These are phyloP conservation scores for Rusavskia elegans DNA, from an alignment of 495 filamentous ascomycete genomes.

Conservation along the genomic window DNA sequence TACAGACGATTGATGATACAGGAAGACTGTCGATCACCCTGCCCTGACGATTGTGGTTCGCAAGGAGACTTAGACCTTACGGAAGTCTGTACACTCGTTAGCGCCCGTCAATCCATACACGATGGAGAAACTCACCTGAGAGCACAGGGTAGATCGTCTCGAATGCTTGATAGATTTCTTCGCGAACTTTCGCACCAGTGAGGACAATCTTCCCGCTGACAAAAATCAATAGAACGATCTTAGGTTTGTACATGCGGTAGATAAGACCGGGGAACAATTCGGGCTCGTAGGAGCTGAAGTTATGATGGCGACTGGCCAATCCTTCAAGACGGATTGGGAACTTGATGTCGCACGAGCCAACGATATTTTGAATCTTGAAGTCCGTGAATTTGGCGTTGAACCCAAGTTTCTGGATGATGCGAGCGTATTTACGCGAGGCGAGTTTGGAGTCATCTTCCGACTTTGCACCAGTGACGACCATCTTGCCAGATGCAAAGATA, in stretches of 20 bases:
- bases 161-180: constrained; percentile 98
- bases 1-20: constrained; percentile 34
- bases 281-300: constrained; percentile 98
- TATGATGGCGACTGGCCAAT: constrained; percentile 89
- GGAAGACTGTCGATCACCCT: constrained; percentile 14
- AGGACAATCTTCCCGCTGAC: constrained; percentile 97
- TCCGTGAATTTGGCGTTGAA: constrained; percentile 99
- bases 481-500: constrained; percentile 98
- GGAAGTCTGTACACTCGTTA: constrained; percentile 40
- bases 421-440: constrained; percentile 92
- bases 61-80: constrained; percentile 34
- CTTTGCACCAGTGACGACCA: constrained; percentile 98
- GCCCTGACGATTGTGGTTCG: not conserved
- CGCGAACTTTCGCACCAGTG: constrained; percentile 93
- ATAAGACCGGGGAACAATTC: constrained; percentile 98
- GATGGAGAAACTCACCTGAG: constrained; percentile 44
- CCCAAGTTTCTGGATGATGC: constrained; percentile 98
- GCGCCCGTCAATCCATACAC: not conserved
- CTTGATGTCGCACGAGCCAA: constrained; percentile 97
- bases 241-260: constrained; percentile 99
- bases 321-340: constrained; percentile 97
- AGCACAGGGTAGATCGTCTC: constrained; percentile 99
- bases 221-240: constrained; percentile 98
- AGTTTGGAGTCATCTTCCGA: constrained; percentile 96
- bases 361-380: constrained; percentile 99